Percentiles rank a stretch among this genome's conserved stretches.
phyloP scores from a whole-genome alignment of 2,329 filamentous ascomycete genomes.

The Aphanoascus verrucosus region DNA sequence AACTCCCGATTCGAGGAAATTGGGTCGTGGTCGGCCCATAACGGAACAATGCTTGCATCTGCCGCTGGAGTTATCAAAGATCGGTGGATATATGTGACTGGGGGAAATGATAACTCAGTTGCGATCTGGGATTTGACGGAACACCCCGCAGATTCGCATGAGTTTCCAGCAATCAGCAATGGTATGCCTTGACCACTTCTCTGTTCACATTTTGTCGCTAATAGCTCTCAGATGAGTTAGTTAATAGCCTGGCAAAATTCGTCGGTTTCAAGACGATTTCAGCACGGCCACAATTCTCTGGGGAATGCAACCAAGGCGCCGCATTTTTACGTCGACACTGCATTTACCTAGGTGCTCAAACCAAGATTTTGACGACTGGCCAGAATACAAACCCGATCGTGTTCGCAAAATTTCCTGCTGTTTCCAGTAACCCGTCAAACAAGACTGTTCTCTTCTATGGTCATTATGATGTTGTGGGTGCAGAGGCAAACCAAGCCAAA shows the following conservation, averaged over 20 bases:
- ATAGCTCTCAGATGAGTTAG: conserved; percentile 38
- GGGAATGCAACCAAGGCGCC: conserved; percentile 85
- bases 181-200: conserved; percentile 29
- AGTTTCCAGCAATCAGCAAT: conserved; percentile 45
- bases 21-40: conserved; percentile 68
- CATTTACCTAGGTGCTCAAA: conserved; percentile 79
- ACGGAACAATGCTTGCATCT: conserved; percentile 78
- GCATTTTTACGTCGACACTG: conserved; percentile 84
- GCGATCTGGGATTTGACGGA: conserved; percentile 74
- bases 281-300: conserved; percentile 70
- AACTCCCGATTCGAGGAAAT: conserved; percentile 77
- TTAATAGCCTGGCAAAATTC: conserved; percentile 71
- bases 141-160: conserved; percentile 38
- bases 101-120: conserved; percentile 82
- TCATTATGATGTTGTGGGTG: conserved; percentile 93
- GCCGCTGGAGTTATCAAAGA: conserved; percentile 59
- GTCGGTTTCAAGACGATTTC: conserved; percentile 89
- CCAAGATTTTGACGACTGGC: conserved; percentile 77
- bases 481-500: conserved; percentile 67
- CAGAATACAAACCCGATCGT: conserved; percentile 84
- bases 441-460: conserved; percentile 95
- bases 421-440: conserved; percentile 51
- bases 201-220: neutral
- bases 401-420: conserved; percentile 75
- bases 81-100: conserved; percentile 80